Evolutionary conservation across 805 yeast species (phyloP), one percentile per base, ranked within the genome.

Genomic region (Cyberlindnera misumaiensis): DNA sequence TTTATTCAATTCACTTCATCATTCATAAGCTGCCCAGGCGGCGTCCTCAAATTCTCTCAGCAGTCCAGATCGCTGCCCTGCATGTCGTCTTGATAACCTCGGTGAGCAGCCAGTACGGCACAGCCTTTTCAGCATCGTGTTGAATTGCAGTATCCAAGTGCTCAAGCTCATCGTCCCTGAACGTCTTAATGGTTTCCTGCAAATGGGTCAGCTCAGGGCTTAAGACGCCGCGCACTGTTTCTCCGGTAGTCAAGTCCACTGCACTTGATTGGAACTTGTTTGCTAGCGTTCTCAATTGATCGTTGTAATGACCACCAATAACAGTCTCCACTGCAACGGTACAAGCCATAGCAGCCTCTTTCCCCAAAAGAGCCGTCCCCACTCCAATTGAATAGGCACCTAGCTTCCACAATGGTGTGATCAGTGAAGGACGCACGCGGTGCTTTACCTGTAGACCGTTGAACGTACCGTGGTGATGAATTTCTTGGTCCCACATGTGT

Each of bases 271-370:
- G 71, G 53, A 72, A 85, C 44, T 81, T 83, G 46, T 77, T 80
- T 60, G 75, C 72, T 40, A 93, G 66, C 30, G 79, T 76, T 38
- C 98, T 69, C 47, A 93, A 66, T 59, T 93, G 98, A 44, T 79
- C 80, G 57, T 93, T 93, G 62, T 93, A 93, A 58, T 93, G 98
- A 2, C 85, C 84, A 2, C 98, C 98, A 58, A 93, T 93, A 5
- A 93, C 97, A 0, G 98, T 93, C 61, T 93, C 98, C 2, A 93
- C 97, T 0, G 97, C 97, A 43, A 89, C 97, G 0, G 98, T 93
- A 59, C 98, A 93, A 1, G 98, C 97, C 98, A 93, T 93, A 3
- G 98, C 97, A 3, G 96, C 97, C 57, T 90, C 96, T 54, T 87
- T 86, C 13, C 96, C 82, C 45, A 88, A 62, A 38, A 83, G 51